Percentiles rank a stretch among this genome's conserved stretches.
These are phyloP conservation scores for Vanderwaltozyma polyspora DNA, from an alignment of 805 yeast genomes.

Conservation along the genomic window DNA sequence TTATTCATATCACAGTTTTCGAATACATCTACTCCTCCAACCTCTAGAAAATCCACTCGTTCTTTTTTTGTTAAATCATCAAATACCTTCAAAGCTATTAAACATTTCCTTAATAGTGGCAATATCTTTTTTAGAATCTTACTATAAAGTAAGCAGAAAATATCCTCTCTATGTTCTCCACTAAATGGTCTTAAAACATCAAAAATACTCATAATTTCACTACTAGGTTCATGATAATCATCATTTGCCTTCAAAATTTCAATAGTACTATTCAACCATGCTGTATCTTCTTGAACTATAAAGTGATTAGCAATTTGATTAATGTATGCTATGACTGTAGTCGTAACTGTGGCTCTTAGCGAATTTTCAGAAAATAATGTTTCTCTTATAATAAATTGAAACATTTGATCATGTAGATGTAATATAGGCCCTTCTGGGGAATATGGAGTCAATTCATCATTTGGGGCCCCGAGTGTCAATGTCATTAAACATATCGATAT, in stretches of 20 bases:
- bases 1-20: not conserved
- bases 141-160: constrained; percentile 14
- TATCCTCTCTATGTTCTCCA: not conserved
- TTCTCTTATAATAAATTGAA: not conserved
- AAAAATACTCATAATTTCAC: too few relatives aligned
- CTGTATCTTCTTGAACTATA: too few relatives aligned
- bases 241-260: not conserved
- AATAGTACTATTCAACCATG: too few relatives aligned
- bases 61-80: constrained; percentile 18
- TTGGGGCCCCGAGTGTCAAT: not conserved
- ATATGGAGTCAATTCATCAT: not conserved
- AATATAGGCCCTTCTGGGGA: not conserved
- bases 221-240: not conserved
- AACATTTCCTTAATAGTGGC: constrained; percentile 21
- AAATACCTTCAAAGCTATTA: constrained; percentile 24
- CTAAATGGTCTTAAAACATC: too few relatives aligned
- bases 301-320: not conserved
- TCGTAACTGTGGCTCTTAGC: not conserved
- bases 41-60: too few relatives aligned
- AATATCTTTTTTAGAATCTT: constrained; percentile 14
- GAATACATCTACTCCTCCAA: constrained; percentile 4
- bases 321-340: not conserved
- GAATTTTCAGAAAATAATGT: not conserved
- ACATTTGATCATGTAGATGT: not conserved
- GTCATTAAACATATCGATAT: not conserved